Base-by-base conservation (phyloP, 345 rosid species). In the Aurinia saxatilis region DNA sequence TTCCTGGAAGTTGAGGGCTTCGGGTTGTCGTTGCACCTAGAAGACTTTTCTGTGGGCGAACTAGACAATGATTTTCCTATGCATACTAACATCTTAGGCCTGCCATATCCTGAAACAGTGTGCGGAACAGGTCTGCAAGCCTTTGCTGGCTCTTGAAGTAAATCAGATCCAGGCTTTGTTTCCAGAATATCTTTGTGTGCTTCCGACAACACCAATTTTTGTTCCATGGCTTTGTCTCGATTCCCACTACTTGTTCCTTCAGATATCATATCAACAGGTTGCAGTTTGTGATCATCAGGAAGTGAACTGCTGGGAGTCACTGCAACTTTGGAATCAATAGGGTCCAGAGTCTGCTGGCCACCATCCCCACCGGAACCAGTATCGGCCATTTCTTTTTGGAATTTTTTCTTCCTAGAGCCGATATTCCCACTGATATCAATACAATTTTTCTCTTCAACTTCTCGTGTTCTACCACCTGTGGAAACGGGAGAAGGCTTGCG, bases 41-140 rank as follows among this genome's bases (percentile, higher is more conserved):
- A 71, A 54, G 82, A 63, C 65, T 77, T 72, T 53, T 66, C 67
- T 3, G 57, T 44, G 50, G 69, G 73, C 29, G 80, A 69, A 21
- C 65, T 63, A 50, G 84, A 68, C 37, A 82, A 75, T 36, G 82
- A 65, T 58, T 81, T 85, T 38, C 83, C 86, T 59, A 71, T 70
- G 64, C 75, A 67, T 55, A 74, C 63, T 48, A 74, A 68, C 61
- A 70, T 53, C 77, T 81, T 82, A 55, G 14, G 76, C 65, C 60
- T 74, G 71, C 67, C 53, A 57, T 75, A 23, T 50, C 60, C 76
- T 51, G 70, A 72, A 36, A 51, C 54, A 13, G 82, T 63, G 60
- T 60, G 72, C 29, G 66, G 50, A 44, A 57, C 63, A 59, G 67
- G 67, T 71, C 69, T 74, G 50, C 57, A 65, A 17, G 78, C 57